Base-by-base conservation (phyloP, 2,329 filamentous ascomycete species). In the Ceratocystis huliohia region DNA sequence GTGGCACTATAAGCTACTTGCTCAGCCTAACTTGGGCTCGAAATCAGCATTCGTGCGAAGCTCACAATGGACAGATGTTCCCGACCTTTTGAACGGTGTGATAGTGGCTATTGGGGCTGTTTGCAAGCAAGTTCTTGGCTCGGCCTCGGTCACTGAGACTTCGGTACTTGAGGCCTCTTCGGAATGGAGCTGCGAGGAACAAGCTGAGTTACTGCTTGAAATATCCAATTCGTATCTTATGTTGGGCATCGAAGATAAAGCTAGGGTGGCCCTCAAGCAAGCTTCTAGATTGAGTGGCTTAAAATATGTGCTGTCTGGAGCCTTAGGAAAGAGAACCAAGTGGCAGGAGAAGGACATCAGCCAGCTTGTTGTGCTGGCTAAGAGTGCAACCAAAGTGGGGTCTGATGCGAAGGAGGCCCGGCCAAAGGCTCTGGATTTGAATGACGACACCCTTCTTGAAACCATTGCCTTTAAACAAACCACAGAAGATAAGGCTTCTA, bases 391-490 rank as follows among this genome's bases (percentile, higher is more conserved):
- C 1, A n/a, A 64, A 8, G 5, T 37, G 10, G 41, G 13, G 53
- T 33, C 53, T 28, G 53, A 22, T 7, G 15, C 20, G 8, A 28
- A 8, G 17, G 64, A 68, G 28, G 71, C 72, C 0, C 77, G 76
- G 28, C 91, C 91, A 0, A 82, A 87, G 70, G 86, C 87, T 2
- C 74, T 97, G 15, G 82, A 88, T 45, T 78, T 97, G 2, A 95
- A 97, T 72, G 89, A 99, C 71, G 94, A 99, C 73, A 97, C 94
- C 0, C 80, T 99, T 0, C 80, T 97, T 1, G 94, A 99, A 74
- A 84, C 85, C 2, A 93, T 99, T 48, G 82, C 88, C 0, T 99
- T 96, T 72, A 82, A 84, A 0, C 17, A 25, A 33, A 72, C 75
- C 4, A n/a, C 48, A n/a, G 20, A 41, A 22, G 33, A 57, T 3